Evolutionary conservation across 805 yeast genomes (phyloP).

Genomic region (Brettanomyces nanus): DNA sequence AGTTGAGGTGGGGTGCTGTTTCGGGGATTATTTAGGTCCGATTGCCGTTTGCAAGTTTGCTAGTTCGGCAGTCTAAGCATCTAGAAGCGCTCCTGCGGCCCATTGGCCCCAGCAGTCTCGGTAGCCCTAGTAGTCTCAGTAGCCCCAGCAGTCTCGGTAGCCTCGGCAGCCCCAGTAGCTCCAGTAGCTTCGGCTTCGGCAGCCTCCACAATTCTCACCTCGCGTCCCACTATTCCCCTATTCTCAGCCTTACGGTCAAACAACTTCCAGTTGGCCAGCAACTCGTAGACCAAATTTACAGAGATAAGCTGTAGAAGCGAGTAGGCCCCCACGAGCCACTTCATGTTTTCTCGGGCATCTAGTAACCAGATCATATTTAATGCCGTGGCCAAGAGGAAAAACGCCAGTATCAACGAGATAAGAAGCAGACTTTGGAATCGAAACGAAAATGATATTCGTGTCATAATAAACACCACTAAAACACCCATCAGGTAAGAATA

Average conservation of each 20-base stretch:
- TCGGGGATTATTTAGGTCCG: too few species aligned
- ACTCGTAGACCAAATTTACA: conserved; percentile 55
- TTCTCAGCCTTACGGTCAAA: conserved; percentile 43
- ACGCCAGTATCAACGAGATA: conserved; percentile 32
- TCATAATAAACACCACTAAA: conserved; percentile 31
- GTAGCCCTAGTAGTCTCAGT: too few species aligned
- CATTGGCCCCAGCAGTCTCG: not conserved
- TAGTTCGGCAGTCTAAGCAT: not conserved
- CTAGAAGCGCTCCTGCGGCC: not conserved
- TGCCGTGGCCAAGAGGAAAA: conserved; percentile 29
- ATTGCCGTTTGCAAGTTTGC: too few species aligned
- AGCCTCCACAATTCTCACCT: too few species aligned
- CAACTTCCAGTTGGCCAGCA: conserved; percentile 48
- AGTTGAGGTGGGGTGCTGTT: too few species aligned
- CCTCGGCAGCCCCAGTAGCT: too few species aligned
- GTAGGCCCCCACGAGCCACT: conserved; percentile 40
- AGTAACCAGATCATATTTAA: conserved; percentile 20
- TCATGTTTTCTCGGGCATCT: conserved; percentile 30
- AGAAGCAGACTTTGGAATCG: conserved; percentile 39
- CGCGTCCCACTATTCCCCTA: conserved; percentile 55
- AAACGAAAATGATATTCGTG: conserved; percentile 36
- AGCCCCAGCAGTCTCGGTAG: too few species aligned
- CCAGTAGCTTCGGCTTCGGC: too few species aligned
- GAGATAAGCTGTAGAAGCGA: conserved; percentile 42
- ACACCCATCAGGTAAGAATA: conserved; percentile 24